A percentile compares a stretch with the other conserved stretches of the same genome.
phyloP scores from a whole-genome alignment of 1,284 basidiomycete genomes.

The Melampsora americana region DNA sequence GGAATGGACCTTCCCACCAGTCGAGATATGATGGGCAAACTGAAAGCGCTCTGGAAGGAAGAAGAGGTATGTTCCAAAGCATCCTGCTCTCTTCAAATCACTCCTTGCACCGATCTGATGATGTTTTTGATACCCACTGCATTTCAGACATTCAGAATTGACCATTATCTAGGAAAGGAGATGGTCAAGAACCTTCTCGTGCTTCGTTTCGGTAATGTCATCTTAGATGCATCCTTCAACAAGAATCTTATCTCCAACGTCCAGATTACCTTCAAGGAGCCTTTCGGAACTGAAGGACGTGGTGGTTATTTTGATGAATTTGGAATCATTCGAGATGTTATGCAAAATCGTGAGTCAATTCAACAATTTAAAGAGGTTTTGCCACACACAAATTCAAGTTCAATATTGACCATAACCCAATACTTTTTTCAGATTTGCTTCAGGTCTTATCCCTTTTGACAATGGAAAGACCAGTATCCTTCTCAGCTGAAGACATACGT shows the following conservation, averaged over 20 bases:
- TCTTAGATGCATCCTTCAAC: constrained; percentile 81
- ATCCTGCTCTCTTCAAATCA: too few relatives aligned
- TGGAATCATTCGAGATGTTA: constrained; percentile 90
- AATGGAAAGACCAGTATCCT: constrained; percentile 97
- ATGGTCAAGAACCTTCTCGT: constrained; percentile 98
- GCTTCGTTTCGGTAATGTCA: constrained; percentile 85
- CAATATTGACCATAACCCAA: neutral
- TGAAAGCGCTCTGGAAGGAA: constrained; percentile 85
- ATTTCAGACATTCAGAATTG: constrained; percentile 79
- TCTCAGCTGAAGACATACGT: constrained; percentile 89
- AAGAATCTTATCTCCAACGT: constrained; percentile 90
- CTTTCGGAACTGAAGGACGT: constrained; percentile 92
- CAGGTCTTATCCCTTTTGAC: constrained; percentile 87
- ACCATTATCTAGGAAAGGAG: constrained; percentile 97
- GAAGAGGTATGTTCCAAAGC: constrained; percentile 61
- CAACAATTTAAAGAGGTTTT: neutral
- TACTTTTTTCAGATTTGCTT: constrained; percentile 67
- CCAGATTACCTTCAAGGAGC: constrained; percentile 97
- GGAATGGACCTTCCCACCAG: constrained; percentile 88
- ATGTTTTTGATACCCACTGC: neutral
- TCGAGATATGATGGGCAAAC: constrained; percentile 68
- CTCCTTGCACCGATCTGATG: neutral
- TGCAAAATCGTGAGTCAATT: constrained; percentile 81
- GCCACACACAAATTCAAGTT: neutral
- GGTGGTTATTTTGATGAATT: constrained; percentile 99